A percentile compares a stretch with the other conserved stretches of the same genome.
Evolutionary conservation across 106 monocot species (phyloP).

Genomic region (Iris macrosiphon): DNA sequence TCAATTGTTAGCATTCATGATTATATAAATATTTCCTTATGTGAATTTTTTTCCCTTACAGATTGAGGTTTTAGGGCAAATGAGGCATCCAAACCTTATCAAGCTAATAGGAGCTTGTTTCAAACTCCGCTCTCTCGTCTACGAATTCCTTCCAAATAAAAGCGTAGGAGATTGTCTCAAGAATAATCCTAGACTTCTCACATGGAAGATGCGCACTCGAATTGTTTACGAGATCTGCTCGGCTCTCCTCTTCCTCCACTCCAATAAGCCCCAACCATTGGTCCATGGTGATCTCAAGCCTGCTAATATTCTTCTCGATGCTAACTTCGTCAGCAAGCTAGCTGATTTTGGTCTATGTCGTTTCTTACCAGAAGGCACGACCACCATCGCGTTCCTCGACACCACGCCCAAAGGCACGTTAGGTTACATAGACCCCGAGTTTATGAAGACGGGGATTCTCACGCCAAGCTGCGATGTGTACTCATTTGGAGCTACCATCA

Average conservation of each 20-base stretch:
- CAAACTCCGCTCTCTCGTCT: conserved; percentile 42
- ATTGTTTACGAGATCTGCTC: conserved; percentile 66
- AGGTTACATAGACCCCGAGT: conserved; percentile 72
- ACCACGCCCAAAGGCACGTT: conserved; percentile 55
- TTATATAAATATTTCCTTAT: background rate
- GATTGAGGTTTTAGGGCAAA: conserved; percentile 48
- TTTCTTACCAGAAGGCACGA: background rate
- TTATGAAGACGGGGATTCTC: conserved; percentile 44
- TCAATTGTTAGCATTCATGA: too few species aligned
- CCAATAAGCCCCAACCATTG: conserved; percentile 36
- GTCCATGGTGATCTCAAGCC: conserved; percentile 74
- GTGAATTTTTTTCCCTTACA: background rate
- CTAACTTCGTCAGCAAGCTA: conserved; percentile 47
- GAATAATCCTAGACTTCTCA: conserved; percentile 23
- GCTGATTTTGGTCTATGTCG: conserved; percentile 61
- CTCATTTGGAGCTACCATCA: conserved; percentile 46
- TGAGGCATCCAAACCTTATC: conserved; percentile 46
- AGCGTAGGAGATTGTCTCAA: conserved; percentile 53
- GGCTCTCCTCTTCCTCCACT: conserved; percentile 47
- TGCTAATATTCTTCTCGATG: conserved; percentile 58
- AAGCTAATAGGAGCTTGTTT: conserved; percentile 51
- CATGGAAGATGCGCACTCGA: conserved; percentile 39
- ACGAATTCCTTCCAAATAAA: conserved; percentile 68
- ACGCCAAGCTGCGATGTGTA: conserved; percentile 54
- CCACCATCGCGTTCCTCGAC: conserved; percentile 31